These are phyloP conservation scores for Miamiensis avidus DNA, from an alignment of 169 alveolate genomes.

Conservation along the genomic window DNA sequence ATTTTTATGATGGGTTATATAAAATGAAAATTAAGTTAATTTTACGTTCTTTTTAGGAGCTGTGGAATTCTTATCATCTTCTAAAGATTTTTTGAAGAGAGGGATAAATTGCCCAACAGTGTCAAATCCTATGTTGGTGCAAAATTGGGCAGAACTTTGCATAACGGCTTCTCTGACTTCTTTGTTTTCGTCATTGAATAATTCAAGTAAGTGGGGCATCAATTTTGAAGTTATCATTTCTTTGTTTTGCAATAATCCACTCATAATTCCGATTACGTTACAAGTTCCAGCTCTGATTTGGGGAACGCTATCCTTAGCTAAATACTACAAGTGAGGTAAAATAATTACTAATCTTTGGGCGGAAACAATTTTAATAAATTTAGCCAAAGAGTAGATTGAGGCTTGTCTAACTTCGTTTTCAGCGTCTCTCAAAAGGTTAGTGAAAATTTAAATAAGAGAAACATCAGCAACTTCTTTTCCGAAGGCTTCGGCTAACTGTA, in stretches of 20 bases:
- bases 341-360: constrained; percentile 65
- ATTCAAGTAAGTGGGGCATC: constrained; percentile 53
- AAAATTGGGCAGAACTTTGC: constrained; percentile 60
- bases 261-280: constrained; percentile 64
- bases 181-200: constrained; percentile 71
- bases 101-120: constrained; percentile 39
- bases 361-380: constrained; percentile 55
- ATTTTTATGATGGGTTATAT: no score
- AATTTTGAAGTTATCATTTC: constrained; percentile 58
- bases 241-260: constrained; percentile 53
- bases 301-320: constrained; percentile 60
- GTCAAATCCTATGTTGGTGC: constrained; percentile 69
- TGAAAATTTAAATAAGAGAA: constrained; percentile 64
- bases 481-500: constrained; percentile 71
- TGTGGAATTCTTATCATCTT: constrained; percentile 48
- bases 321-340: constrained; percentile 56
- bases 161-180: constrained; percentile 70
- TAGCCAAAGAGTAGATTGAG: constrained; percentile 60
- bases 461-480: constrained; percentile 78
- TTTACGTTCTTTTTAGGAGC: no score
- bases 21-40: no score
- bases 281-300: constrained; percentile 66
- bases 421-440: constrained; percentile 64
- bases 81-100: constrained; percentile 41
- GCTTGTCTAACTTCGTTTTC: constrained; percentile 80